Conservation (phyloP, 1,284 basidiomycete species). For the Marasmius fiardii region DNA sequence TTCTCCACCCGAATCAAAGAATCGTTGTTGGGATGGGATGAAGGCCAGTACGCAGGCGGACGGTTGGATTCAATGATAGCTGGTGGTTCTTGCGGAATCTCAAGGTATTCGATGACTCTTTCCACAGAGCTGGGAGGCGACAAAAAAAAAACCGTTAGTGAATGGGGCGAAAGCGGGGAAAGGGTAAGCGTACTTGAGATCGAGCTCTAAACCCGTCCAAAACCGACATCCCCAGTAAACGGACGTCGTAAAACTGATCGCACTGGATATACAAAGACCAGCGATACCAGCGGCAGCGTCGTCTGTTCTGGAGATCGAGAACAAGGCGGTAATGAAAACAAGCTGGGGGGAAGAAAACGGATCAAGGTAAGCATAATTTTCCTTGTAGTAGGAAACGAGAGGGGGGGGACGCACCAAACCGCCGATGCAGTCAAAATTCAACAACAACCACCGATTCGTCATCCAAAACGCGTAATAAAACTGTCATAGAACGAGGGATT, state of each 20-base stretch:
- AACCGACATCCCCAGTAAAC: slow-evolving; percentile 73
- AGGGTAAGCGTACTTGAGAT: slow-evolving; percentile 51
- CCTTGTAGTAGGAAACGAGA: too few relatives aligned
- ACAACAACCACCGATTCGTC: slow-evolving; percentile 75
- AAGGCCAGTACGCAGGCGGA: slow-evolving; percentile 83
- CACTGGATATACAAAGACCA: slow-evolving; percentile 82
- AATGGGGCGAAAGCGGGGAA: slow-evolving; percentile 1
- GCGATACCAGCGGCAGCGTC: slow-evolving; percentile 77
- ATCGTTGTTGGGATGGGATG: slow-evolving; percentile 54
- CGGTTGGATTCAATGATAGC: slow-evolving; percentile 62
- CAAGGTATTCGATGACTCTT: slow-evolving; percentile 85
- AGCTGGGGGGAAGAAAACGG: slow-evolving; percentile 14
- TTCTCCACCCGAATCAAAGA: slow-evolving; percentile 64
- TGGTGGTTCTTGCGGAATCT: slow-evolving; percentile 84
- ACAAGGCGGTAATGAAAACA: slow-evolving; percentile 70
- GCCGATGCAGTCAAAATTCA: slow-evolving; percentile 78
- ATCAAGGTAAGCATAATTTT: too few relatives aligned
- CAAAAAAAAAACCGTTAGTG: too few relatives aligned
- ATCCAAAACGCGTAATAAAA: slow-evolving; percentile 75
- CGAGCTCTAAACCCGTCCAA: slow-evolving; percentile 55
- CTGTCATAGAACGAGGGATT: background rate
- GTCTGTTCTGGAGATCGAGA: slow-evolving; percentile 64
- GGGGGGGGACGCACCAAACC: slow-evolving; percentile 23
- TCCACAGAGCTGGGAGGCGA: slow-evolving; percentile 65
- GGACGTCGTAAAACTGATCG: slow-evolving; percentile 53